These are phyloP conservation scores for Hericium rajendrae DNA, from an alignment of 768 basidiomycete genomes.

Conservation along the genomic window DNA sequence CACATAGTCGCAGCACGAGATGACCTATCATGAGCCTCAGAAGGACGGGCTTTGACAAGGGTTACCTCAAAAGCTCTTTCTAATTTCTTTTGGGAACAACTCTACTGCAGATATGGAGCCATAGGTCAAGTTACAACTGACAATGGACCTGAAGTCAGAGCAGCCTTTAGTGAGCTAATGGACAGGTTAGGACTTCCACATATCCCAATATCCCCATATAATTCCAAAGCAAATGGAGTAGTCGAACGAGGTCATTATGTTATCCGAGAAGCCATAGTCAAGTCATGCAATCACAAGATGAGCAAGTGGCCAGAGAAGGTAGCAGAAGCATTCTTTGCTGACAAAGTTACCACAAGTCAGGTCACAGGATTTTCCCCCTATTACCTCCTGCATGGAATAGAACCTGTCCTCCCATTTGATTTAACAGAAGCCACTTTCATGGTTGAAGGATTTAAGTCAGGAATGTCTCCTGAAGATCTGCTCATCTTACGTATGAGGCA, in stretches of 20 bases:
- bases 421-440: background rate
- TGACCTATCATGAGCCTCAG: background rate
- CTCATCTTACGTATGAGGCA: background rate
- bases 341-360: background rate
- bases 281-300: background rate
- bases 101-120: background rate
- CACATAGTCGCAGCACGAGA: background rate
- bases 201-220: background rate
- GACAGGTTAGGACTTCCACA: background rate
- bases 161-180: background rate
- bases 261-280: background rate
- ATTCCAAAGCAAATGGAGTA: background rate
- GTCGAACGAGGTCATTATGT: background rate
- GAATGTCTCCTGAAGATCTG: background rate
- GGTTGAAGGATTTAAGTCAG: background rate
- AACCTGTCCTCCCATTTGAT: background rate
- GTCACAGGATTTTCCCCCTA: background rate
- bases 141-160: background rate
- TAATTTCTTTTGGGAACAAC: background rate
- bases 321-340: background rate
- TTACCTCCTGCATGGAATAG: background rate
- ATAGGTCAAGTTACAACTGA: background rate
- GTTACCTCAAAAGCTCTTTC: background rate
- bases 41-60: background rate
- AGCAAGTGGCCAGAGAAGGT: background rate